These are phyloP conservation scores for Fusarium musae DNA, from an alignment of 2,329 filamentous ascomycete genomes.

Conservation along the genomic window DNA sequence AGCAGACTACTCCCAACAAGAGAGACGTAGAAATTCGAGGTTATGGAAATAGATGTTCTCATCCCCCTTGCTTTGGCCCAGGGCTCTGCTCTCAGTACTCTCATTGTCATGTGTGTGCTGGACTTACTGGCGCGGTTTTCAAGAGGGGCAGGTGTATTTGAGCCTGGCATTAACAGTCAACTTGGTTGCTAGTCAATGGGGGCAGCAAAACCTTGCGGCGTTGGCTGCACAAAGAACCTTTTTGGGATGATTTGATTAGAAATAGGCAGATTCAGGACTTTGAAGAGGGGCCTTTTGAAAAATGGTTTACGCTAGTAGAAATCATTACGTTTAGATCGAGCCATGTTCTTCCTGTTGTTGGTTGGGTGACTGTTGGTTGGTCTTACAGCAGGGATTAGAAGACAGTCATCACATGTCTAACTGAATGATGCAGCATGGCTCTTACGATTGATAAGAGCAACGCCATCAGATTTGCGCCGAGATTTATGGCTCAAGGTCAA, in stretches of 20 bases:
- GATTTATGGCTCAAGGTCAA: fast-evolving
- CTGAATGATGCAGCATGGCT: not conserved
- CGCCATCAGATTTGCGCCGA: too few relatives aligned
- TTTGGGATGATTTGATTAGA: fast-evolving
- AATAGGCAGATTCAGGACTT: not conserved
- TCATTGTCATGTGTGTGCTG: not conserved
- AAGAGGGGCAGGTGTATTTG: not conserved
- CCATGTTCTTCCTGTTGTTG: fast-evolving
- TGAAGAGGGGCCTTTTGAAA: not conserved
- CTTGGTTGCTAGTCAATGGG: fast-evolving
- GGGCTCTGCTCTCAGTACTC: not conserved
- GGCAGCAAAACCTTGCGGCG: fast-evolving
- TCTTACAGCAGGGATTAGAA: not conserved
- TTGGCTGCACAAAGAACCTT: not conserved
- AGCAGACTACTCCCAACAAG: not conserved
- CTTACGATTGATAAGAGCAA: not conserved
- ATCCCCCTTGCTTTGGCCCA: not conserved
- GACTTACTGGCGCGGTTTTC: not conserved
- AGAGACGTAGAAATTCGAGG: fast-evolving
- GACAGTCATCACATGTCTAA: not conserved
- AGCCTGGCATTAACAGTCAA: not conserved
- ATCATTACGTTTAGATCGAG: not conserved
- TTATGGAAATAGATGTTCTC: not conserved
- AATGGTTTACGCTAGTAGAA: too few relatives aligned
- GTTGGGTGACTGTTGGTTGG: not conserved